Conservation (phyloP, 768 basidiomycete species). For the Termitomyces sp. region DNA sequence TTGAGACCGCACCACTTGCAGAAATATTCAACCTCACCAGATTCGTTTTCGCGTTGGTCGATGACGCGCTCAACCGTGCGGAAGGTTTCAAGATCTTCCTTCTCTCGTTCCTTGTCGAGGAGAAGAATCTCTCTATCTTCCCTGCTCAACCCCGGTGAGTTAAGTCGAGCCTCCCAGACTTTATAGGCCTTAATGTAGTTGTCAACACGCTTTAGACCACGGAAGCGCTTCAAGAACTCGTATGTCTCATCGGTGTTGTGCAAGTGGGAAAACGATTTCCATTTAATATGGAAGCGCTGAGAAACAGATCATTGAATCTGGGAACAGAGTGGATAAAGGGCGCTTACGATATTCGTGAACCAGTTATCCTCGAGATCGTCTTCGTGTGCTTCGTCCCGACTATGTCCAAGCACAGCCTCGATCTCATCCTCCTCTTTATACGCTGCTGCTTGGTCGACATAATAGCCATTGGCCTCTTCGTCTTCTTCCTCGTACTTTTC, state of each 20-base stretch:
- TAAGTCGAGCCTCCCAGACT: constrained; percentile 61
- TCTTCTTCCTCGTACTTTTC: constrained; percentile 69
- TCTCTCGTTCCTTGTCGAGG: constrained; percentile 87
- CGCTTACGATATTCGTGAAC: constrained; percentile 79
- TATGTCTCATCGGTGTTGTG: constrained; percentile 99
- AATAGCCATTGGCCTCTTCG: constrained; percentile 51
- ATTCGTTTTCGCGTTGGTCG: constrained; percentile 62
- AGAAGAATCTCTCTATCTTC: constrained; percentile 90
- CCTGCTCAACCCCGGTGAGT: constrained; percentile 61
- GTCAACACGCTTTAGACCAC: constrained; percentile 95
- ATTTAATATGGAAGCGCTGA: constrained; percentile 99
- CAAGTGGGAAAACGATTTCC: constrained; percentile 97
- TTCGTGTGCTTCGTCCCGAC: constrained; percentile 78
- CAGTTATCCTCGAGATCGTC: constrained; percentile 78
- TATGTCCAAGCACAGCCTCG: constrained; percentile 85
- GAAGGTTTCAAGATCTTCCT: constrained; percentile 88
- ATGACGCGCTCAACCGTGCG: constrained; percentile 92
- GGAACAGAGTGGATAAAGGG: constrained; percentile 2
- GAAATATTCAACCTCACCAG: constrained; percentile 76
- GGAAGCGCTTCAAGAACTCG: constrained; percentile 92
- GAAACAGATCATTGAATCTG: not conserved
- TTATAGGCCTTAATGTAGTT: constrained; percentile 97
- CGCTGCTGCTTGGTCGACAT: constrained; percentile 46
- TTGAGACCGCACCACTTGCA: constrained; percentile 96
- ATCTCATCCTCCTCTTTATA: constrained; percentile 83